These are phyloP conservation scores for Lentinula boryana DNA, from an alignment of 768 basidiomycete species.

Conservation along the genomic window DNA sequence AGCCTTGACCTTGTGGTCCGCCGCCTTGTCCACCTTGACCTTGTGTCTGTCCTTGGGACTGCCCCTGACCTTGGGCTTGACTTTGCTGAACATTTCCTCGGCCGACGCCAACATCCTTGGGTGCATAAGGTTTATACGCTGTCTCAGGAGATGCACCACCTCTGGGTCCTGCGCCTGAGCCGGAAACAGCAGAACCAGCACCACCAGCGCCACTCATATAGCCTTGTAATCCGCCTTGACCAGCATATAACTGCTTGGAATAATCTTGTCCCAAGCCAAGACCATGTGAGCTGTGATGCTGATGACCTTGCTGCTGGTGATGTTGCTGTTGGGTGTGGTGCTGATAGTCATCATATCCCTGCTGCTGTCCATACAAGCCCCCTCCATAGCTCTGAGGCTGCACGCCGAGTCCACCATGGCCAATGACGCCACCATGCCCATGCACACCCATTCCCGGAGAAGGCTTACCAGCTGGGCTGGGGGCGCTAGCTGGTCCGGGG, in stretches of 20 bases:
- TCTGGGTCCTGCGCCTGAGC: constrained; percentile 41
- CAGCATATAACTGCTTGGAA: constrained; percentile 25
- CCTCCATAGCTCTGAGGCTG: constrained; percentile 30
- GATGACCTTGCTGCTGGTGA: constrained; percentile 38
- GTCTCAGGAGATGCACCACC: constrained; percentile 62
- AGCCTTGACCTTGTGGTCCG: constrained; percentile 45
- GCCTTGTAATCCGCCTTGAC: constrained; percentile 28
- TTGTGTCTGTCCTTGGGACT: constrained; percentile 43
- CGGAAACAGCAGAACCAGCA: constrained; percentile 29
- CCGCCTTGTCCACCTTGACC: constrained; percentile 38
- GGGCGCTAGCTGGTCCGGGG: constrained; percentile 57
- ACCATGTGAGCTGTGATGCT: constrained; percentile 24
- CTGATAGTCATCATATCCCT: constrained; percentile 38
- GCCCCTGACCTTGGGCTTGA: constrained; percentile 34
- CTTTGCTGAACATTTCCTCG: constrained; percentile 33
- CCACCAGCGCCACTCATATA: constrained; percentile 23
- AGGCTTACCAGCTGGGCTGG: constrained; percentile 55
- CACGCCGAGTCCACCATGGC: constrained; percentile 20
- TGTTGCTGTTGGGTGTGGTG: constrained; percentile 50
- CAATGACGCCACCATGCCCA: constrained; percentile 4
- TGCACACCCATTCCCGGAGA: constrained; percentile 40
- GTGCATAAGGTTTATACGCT: constrained; percentile 69
- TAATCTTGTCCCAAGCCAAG: constrained; percentile 17
- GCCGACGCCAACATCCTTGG: constrained; percentile 55
- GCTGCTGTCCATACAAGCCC: constrained; percentile 12